Evolutionary conservation across 2,329 filamentous ascomycete genomes (phyloP), one percentile per base, ranked within the genome.

Genomic region (Fusarium liriodendri): DNA sequence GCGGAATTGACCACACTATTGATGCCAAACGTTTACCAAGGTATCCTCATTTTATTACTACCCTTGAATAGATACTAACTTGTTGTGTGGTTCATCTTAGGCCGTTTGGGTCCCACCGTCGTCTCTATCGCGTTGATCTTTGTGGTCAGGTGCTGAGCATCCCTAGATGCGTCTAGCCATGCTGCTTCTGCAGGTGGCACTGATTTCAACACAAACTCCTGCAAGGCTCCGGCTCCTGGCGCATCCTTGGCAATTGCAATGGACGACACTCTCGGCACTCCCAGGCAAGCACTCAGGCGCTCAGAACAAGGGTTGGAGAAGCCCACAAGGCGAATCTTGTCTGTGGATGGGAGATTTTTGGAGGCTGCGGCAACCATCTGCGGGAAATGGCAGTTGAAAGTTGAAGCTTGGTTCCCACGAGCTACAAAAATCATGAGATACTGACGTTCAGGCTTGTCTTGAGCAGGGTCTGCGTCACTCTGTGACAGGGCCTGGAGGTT

Each of bases 241-340:
- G 91, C 90, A 40, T 84, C 87, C 8, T 84, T 83, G 22, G 85
- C 80, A 8, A 95, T 79, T 1, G 88, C 93, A 35, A 95, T 83
- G 25, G 91, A 90, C 2, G 91, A 93, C 1, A 91, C 90, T 37
- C 91, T 87, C 1, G 91, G 89, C 11, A 94, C 85, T 2, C 89
- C 89, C 5, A 94, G 83, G 22, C 86, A 86, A 33, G 83, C 80
- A 57, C 88, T 88, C 18, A 95, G 81, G 14, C 87, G 86, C 18
- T 88, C 83, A 54, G 92, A 91, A 59, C 87, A 89, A 1, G 87
- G 82, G 62, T 87, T 89, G 0, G 91, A 91, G 55, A 94, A 87
- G 1, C 90, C 88, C 3, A 95, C 85, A 3, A 94, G 85, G 25
- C 88, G 87, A 11, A 88, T 89, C 4, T 85, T 82, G 2, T 84